Evolutionary conservation across 306 rosid genomes (phyloP).

Genomic region (Styphnolobium japonicum): DNA sequence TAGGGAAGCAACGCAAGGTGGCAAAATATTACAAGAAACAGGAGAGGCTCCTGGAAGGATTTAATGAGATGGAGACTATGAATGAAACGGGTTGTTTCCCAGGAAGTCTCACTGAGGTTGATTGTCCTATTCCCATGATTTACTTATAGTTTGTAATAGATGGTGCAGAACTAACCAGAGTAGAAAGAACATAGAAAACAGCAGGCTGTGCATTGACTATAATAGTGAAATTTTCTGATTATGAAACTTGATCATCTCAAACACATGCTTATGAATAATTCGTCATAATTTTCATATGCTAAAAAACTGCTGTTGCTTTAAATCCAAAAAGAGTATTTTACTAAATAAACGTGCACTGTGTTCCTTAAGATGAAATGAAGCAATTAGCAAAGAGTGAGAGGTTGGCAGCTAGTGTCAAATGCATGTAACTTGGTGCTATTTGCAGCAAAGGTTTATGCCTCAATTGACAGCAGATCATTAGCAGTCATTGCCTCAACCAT

Average conservation of each 20-base stretch:
- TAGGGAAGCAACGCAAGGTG: slow-evolving; percentile 58
- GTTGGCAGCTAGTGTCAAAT: slow-evolving; percentile 60
- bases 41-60: slow-evolving; percentile 75
- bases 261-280: neutral
- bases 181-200: neutral
- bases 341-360: neutral
- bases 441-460: slow-evolving; percentile 71
- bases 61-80: slow-evolving; percentile 73
- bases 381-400: slow-evolving; percentile 68
- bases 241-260: neutral
- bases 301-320: neutral
- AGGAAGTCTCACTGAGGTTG: slow-evolving; percentile 68
- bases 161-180: neutral
- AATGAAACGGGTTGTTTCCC: slow-evolving; percentile 57
- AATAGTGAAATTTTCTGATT: neutral
- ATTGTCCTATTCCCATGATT: slow-evolving; percentile 19
- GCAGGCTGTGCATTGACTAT: neutral
- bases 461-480: slow-evolving; percentile 63
- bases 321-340: neutral
- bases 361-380: slow-evolving; percentile 64
- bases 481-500: slow-evolving; percentile 84
- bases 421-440: slow-evolving; percentile 60
- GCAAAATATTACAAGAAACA: slow-evolving; percentile 74
- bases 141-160: neutral
- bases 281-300: neutral